Percentiles rank a stretch among this genome's conserved stretches.
Evolutionary conservation across 495 filamentous ascomycete species (phyloP).

Genomic region (Penicillium goetzii): DNA sequence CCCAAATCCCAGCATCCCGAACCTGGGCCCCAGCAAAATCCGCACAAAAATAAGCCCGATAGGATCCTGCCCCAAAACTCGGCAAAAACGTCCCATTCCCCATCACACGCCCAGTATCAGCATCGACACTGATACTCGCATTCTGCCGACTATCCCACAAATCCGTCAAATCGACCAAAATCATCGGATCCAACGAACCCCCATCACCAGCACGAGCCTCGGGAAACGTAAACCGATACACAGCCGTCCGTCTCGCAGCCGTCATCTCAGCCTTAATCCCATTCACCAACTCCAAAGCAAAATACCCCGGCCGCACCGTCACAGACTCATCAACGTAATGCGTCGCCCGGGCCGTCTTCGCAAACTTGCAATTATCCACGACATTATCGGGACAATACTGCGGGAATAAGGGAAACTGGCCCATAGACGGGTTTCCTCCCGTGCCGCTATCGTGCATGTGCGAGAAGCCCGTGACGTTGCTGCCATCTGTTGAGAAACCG

Average conservation of each 20-base stretch:
- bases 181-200: constrained; percentile 52
- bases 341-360: constrained; percentile 51
- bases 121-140: constrained; percentile 61
- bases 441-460: constrained; percentile 72
- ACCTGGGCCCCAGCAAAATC: constrained; percentile 66
- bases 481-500: constrained; percentile 70
- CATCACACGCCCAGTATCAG: constrained; percentile 63
- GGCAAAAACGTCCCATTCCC: constrained; percentile 69
- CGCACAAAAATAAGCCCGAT: constrained; percentile 67
- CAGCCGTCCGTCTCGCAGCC: constrained; percentile 61
- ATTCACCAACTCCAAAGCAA: constrained; percentile 61
- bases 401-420: constrained; percentile 73
- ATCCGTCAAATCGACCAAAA: constrained; percentile 69
- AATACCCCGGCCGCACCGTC: constrained; percentile 67
- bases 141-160: constrained; percentile 66
- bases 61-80: constrained; percentile 69
- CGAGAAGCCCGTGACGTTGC: constrained; percentile 63
- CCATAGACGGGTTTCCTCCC: constrained; percentile 68
- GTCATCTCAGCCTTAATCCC: constrained; percentile 72
- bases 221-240: constrained; percentile 73
- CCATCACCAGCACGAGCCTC: constrained; percentile 47
- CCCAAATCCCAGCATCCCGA: constrained; percentile 67
- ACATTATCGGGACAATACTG: constrained; percentile 64
- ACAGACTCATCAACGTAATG: constrained; percentile 57
- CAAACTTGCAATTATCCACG: constrained; percentile 63